Conservation (phyloP, 1,284 basidiomycete species). For the Naganishia sp. region DNA sequence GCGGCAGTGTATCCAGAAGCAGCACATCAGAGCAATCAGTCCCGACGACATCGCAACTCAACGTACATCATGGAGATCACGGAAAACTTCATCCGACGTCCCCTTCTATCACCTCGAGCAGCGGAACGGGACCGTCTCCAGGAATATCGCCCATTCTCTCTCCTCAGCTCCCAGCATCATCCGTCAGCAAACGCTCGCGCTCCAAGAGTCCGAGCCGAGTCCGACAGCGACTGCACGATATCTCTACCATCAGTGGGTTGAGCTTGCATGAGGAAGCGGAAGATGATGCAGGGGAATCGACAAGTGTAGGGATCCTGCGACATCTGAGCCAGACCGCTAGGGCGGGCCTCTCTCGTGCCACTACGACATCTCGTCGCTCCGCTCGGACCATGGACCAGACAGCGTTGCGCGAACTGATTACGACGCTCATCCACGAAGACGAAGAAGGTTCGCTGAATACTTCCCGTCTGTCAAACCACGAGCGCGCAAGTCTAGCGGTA, state of each 20-base stretch:
- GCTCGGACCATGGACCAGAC: not conserved
- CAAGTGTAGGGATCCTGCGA: constrained; percentile 21
- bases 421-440: constrained; percentile 3
- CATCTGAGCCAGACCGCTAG: constrained; percentile 18
- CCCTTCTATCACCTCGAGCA: constrained; percentile 10
- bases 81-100: constrained; percentile 2
- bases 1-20: constrained; percentile 10
- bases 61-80: constrained; percentile 13
- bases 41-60: constrained; percentile 6
- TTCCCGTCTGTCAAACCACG: constrained; percentile 7
- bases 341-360: not conserved
- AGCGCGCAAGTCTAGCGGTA: constrained; percentile 8
- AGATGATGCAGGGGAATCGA: constrained; percentile 7
- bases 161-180: constrained; percentile 9
- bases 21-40: constrained; percentile 21
- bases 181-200: not conserved
- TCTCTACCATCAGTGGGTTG: not conserved
- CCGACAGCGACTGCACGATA: constrained; percentile 24
- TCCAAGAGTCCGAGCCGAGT: constrained; percentile 20
- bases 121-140: constrained; percentile 15
- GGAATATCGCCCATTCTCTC: constrained; percentile 20
- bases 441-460: constrained; percentile 1
- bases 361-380: not conserved
- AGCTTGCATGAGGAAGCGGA: constrained; percentile 13
- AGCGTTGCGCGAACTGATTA: constrained; percentile 15